These are phyloP conservation scores for Globisporangium alternatum DNA, from an alignment of 352 stramenopile genomes.

Conservation along the genomic window DNA sequence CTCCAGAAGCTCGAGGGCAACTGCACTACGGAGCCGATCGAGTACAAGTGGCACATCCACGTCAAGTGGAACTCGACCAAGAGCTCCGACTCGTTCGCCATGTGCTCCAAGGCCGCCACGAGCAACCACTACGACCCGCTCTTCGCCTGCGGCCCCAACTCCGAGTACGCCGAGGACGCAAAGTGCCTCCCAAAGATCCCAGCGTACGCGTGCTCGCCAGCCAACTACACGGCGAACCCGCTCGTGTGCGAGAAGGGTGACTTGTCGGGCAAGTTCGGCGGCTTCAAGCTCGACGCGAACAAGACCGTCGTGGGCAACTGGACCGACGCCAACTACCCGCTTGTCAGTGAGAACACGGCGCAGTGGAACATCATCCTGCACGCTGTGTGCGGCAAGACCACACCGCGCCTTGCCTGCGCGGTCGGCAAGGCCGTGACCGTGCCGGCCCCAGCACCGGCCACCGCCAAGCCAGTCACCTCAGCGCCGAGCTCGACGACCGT, in stretches of 20 bases:
- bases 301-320: slow-evolving; percentile 26
- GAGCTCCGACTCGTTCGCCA: slow-evolving; percentile 29
- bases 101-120: slow-evolving; percentile 23
- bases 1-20: slow-evolving; percentile 39
- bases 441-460: not conserved
- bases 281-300: slow-evolving; percentile 26
- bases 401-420: slow-evolving; percentile 48
- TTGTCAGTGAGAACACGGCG: slow-evolving; percentile 32
- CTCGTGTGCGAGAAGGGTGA: slow-evolving; percentile 37
- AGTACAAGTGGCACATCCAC: slow-evolving; percentile 62
- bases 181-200: slow-evolving; percentile 11
- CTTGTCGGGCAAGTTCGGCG: slow-evolving; percentile 41
- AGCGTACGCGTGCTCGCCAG: slow-evolving; percentile 32
- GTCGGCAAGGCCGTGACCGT: slow-evolving; percentile 19
- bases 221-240: slow-evolving; percentile 25
- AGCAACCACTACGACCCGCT: slow-evolving; percentile 43
- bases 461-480: not conserved
- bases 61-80: slow-evolving; percentile 37
- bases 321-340: slow-evolving; percentile 45
- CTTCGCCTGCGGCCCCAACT: slow-evolving; percentile 32
- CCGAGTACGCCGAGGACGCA: slow-evolving; percentile 21
- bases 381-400: slow-evolving; percentile 39
- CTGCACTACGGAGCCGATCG: slow-evolving; percentile 31
- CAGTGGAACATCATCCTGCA: slow-evolving; percentile 69
- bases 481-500: not conserved